Evolutionary conservation across 2,329 filamentous ascomycete species (phyloP).

Genomic region (Paradendryphiella salina): DNA sequence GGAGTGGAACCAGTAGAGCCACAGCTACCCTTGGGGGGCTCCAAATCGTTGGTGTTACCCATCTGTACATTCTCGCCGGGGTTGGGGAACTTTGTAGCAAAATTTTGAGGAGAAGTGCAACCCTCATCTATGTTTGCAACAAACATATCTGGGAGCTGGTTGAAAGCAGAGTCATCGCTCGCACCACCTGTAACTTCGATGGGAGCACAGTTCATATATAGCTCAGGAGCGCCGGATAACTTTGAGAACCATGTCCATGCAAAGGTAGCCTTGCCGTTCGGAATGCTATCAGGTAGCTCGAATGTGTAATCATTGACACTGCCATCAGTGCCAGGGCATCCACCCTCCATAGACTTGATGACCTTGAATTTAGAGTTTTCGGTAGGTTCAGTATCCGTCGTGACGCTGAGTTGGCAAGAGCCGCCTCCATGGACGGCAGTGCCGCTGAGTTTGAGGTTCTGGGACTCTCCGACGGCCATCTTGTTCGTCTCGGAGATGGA

Average conservation of each 20-base stretch:
- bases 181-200: constrained; percentile 63
- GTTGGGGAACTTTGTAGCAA: constrained; percentile 66
- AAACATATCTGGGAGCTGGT: constrained; percentile 70
- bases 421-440: constrained; percentile 84
- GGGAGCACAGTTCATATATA: constrained; percentile 87
- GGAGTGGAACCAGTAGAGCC: constrained; percentile 27
- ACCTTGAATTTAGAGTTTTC: constrained; percentile 74
- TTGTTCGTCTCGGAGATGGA: constrained; percentile 39
- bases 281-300: constrained; percentile 70
- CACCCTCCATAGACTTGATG: constrained; percentile 84
- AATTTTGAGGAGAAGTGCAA: constrained; percentile 59
- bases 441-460: constrained; percentile 68
- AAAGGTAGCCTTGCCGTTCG: constrained; percentile 75
- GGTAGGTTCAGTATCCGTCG: constrained; percentile 60
- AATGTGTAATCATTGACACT: constrained; percentile 71
- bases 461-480: constrained; percentile 66
- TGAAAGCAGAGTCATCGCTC: constrained; percentile 57
- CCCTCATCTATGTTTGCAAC: constrained; percentile 65
- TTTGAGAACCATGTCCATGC: constrained; percentile 95
- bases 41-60: constrained; percentile 24
- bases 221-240: constrained; percentile 76
- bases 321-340: constrained; percentile 68
- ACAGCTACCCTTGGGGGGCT: constrained; percentile 29
- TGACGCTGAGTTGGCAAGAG: constrained; percentile 83
- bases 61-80: constrained; percentile 63